Evolutionary conservation across 345 rosid species (phyloP), one percentile per base, ranked within the genome.

Genomic region (Populus davidiana): DNA sequence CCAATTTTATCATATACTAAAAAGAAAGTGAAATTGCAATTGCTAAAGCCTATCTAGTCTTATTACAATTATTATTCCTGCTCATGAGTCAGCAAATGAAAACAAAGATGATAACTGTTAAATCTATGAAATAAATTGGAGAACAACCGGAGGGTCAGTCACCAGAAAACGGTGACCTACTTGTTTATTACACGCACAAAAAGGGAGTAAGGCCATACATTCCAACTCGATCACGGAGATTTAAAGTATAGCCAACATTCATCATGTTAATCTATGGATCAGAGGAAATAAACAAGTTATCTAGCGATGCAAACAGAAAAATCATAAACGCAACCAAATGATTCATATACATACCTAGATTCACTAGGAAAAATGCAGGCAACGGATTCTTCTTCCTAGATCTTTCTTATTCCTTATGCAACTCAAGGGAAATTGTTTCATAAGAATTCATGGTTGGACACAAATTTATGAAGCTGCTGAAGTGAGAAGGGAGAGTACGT

Each of bases 381-480:
- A 61, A 66, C 33, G 17, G 20, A 68, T 71, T 56, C 10, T 36
- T 41, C 68, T 56, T 35, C 52, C 14, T 71, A 25, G 41, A 72
- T 16, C 5, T 76, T 50, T 70, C 68, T 70, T 69, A 73, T 62
- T 67, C 69, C 56, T 77, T 52, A 69, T 33, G 75, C 41, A 76
- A 72, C 61, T 36, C 39, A 72, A 18, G n/a, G 59, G 38, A 27
- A 36, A 20, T 71, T 12, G 67, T 49, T 56, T 43, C 20, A 0
- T 54, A 16, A 43, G 29, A 33, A 67, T 23, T 67, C 50, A 6
- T 31, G n/a, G 21, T 17, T 8, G 17, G 49, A 9, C 61, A 35
- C 43, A 36, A 29, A 41, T 64, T 44, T 62, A 65, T 35, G 73
- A 38, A 23, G 63, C 47, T 41, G 71, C 25, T 13, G 25, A 65